These are phyloP conservation scores for Lithospermum erythrorhizon DNA, from an alignment of 257 asterid genomes.

Conservation along the genomic window DNA sequence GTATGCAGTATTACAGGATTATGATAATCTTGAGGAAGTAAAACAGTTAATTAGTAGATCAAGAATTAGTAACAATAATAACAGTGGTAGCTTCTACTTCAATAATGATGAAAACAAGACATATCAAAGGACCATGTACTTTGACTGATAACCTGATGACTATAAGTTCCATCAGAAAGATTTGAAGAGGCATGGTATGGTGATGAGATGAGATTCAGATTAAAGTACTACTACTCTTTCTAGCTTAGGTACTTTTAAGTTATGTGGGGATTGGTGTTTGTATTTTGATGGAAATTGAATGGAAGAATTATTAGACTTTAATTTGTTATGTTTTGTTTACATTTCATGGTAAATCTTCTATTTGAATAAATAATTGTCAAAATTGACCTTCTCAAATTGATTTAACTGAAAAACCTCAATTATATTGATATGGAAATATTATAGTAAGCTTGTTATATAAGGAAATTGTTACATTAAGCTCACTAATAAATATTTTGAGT, in stretches of 20 bases:
- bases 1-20: constrained; percentile 6
- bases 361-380: constrained; percentile 1
- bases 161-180: constrained; percentile 25
- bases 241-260: constrained; percentile 6
- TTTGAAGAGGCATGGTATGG: constrained; percentile 33
- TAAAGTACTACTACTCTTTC: constrained; percentile 4
- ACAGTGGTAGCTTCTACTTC: constrained; percentile 17
- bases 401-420: too few species aligned
- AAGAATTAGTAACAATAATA: constrained; percentile 4
- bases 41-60: constrained; percentile 33
- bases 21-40: constrained; percentile 50
- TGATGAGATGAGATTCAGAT: constrained; percentile 11
- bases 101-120: constrained; percentile 35
- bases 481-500: too few species aligned
- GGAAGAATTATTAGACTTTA: constrained; percentile 4
- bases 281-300: constrained; percentile 32
- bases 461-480: too few species aligned
- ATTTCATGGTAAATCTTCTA: constrained; percentile 25
- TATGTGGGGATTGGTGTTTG: constrained; percentile 41
- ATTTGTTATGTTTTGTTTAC: constrained; percentile 20
- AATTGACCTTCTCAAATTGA: too few species aligned
- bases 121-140: constrained; percentile 24
- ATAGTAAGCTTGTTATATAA: too few species aligned
- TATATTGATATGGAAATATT: too few species aligned
- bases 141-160: constrained; percentile 29